Base-by-base conservation (phyloP, 2,329 filamentous ascomycete species). In the Phaeosphaeriaceae sp. region DNA sequence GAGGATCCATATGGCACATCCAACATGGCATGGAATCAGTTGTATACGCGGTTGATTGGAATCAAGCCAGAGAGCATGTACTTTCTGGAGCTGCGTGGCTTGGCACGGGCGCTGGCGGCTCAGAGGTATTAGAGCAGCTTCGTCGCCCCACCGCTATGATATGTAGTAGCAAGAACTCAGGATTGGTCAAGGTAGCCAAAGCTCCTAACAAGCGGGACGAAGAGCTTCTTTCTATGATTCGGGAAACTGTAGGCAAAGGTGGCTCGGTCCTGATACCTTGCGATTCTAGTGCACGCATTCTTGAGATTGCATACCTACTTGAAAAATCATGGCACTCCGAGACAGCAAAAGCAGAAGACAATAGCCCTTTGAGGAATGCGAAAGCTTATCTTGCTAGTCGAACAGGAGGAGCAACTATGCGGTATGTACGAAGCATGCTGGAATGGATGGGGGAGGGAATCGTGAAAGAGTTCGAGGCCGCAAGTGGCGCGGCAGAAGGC, bases 371-470 rank as follows among this genome's bases (percentile, higher is more conserved):
- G 35, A 80, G 77, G 56, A 75, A 74, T 23, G 77, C 81, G 8
- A 79, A 77, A 41, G 79, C 97, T 0, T 97, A 92, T 68, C 79
- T 99, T 35, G 93, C 92, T 0, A 92, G 92, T 32, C 87, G 87
- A 50, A 96, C 91, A 53, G 89, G 90, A 56, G 87, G 90, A 49
- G 92, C 91, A 54, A 96, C 92, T 0, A 89, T 97, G 81, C 84
- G 91, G 43, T 90, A 97, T 60, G 90, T 93, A 20, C 84, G 92
- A 59, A 97, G 93, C 71, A 96, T 99, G 90, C 79, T 99, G 26
- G 94, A 99, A 69, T 99, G 94, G 94, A 97, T 99, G 92, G 92
- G 97, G 68, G 92, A 97, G 66, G 88, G 87, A 49, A 95, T 99
- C 50, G 88, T 96, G 34, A 87, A 92, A 46, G 93, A 97, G 64